These are phyloP conservation scores for Pichia sp. DNA, from an alignment of 1,139 yeast genomes.

Conservation along the genomic window DNA sequence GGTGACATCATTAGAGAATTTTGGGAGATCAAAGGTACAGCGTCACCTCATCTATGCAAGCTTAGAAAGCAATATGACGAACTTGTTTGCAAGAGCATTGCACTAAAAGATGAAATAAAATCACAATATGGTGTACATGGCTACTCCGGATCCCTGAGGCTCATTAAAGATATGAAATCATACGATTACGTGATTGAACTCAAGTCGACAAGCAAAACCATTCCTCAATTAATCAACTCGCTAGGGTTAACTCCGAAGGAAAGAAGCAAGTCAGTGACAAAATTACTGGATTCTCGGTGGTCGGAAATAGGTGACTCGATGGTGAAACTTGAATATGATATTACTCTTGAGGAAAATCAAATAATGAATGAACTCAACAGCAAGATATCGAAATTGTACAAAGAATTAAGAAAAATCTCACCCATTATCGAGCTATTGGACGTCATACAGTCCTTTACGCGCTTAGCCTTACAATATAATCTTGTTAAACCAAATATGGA, in stretches of 20 bases:
- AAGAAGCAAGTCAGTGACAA: conserved; percentile 21
- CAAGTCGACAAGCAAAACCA: conserved; percentile 20
- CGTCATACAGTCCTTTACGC: conserved; percentile 65
- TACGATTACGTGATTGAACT: conserved; percentile 24
- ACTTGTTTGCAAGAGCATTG: conserved; percentile 26
- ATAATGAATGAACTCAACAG: conserved; percentile 38
- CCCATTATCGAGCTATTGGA: conserved; percentile 60
- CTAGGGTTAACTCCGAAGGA: conserved; percentile 16
- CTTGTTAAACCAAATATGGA: conserved; percentile 63
- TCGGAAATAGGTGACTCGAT: conserved; percentile 27
- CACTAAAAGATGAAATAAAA: conserved; percentile 24
- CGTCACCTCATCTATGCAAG: conserved; percentile 19
- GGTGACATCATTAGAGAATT: conserved; percentile 18
- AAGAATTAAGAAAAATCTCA: conserved; percentile 37
- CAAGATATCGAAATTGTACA: conserved; percentile 33
- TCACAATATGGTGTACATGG: conserved; percentile 19
- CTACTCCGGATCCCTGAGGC: conserved; percentile 20
- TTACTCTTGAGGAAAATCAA: conserved; percentile 35
- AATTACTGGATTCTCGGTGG: conserved; percentile 28
- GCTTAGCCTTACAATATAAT: conserved; percentile 55
- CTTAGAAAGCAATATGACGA: conserved; percentile 27
- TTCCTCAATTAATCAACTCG: conserved; percentile 14
- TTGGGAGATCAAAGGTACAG: conserved; percentile 22
- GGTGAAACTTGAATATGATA: conserved; percentile 19
- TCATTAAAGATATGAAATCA: conserved; percentile 21